Evolutionary conservation across 495 filamentous ascomycete genomes (phyloP), one percentile per base, ranked within the genome.

Genomic region (Podospora fimiseda): DNA sequence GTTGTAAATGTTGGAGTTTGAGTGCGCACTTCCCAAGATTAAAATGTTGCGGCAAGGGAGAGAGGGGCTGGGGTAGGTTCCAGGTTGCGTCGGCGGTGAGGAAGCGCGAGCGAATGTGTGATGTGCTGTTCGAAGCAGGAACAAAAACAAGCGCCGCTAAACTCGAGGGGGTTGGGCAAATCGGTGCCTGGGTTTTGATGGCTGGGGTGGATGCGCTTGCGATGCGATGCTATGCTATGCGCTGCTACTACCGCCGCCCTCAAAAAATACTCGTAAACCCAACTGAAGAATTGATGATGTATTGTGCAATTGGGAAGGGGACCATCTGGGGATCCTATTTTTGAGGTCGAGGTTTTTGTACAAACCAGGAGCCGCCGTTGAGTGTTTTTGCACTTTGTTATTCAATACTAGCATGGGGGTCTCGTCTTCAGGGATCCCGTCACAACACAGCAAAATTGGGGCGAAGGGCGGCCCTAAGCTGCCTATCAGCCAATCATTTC

Each of bases 221-320:
- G 36, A 38, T 33, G 27, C 27, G 27, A 33, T 11, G 27, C 27
- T 6, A 33, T n/a, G n/a, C n/a, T n/a, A n/a, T n/a, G n/a, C n/a
- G n/a, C n/a, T n/a, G n/a, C n/a, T n/a, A n/a, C n/a, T n/a, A n/a
- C n/a, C n/a, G n/a, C n/a, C n/a, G n/a, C n/a, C n/a, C n/a, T n/a
- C n/a, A n/a, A n/a, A n/a, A n/a, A n/a, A n/a, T n/a, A n/a, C n/a
- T n/a, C n/a, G n/a, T n/a, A n/a, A n/a, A n/a, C n/a, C n/a, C 27
- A 11, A 33, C 27, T 33, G 6, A 33, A 11, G 27, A n/a, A 37
- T 6, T 36, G 23, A 45, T 24, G 15, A 44, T 51, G 56, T 37
- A 3, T 44, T 36, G 47, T 59, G 56, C 56, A 51, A 55, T 51
- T 48, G 56, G 56, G 51, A 59, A 59, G 47, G 56, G 50, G 51